Conservation (phyloP, 495 filamentous ascomycete species). For the Daldinia concentrica region DNA sequence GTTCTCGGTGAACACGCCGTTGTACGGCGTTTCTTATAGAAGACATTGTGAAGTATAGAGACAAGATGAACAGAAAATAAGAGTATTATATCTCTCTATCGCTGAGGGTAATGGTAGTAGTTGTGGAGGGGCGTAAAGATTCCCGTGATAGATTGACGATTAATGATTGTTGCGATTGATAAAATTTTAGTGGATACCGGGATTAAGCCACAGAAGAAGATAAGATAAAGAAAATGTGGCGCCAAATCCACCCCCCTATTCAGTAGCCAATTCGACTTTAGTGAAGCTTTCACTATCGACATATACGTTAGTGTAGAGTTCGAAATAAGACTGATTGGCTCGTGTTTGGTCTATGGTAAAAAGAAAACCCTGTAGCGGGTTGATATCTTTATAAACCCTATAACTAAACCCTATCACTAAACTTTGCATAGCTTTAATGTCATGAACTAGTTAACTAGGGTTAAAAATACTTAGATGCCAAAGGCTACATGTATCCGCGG, state of each 20-base stretch:
- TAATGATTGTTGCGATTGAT: slow-evolving; percentile 1
- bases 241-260: background rate
- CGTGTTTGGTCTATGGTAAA: background rate
- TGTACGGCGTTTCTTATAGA: slow-evolving; percentile 85
- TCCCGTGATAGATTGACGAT: background rate
- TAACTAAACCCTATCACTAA: background rate
- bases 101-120: slow-evolving; percentile 1
- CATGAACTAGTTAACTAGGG: no score
- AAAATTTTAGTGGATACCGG: slow-evolving; percentile 9
- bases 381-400: background rate
- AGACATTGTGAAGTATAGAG: slow-evolving; percentile 64
- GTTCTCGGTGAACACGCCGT: slow-evolving; percentile 76
- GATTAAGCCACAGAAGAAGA: slow-evolving; percentile 2
- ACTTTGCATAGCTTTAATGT: no score
- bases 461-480: no score
- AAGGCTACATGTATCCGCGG: no score
- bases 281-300: background rate
- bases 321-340: background rate
- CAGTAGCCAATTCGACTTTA: background rate
- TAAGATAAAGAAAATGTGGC: slow-evolving; percentile 1
- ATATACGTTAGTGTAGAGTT: background rate
- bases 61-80: background rate
- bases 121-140: slow-evolving; percentile 8
- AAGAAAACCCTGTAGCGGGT: background rate
- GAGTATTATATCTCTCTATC: background rate